Evolutionary conservation across 805 yeast species (phyloP), one percentile per base, ranked within the genome.

Genomic region (Cyberlindnera maritima): DNA sequence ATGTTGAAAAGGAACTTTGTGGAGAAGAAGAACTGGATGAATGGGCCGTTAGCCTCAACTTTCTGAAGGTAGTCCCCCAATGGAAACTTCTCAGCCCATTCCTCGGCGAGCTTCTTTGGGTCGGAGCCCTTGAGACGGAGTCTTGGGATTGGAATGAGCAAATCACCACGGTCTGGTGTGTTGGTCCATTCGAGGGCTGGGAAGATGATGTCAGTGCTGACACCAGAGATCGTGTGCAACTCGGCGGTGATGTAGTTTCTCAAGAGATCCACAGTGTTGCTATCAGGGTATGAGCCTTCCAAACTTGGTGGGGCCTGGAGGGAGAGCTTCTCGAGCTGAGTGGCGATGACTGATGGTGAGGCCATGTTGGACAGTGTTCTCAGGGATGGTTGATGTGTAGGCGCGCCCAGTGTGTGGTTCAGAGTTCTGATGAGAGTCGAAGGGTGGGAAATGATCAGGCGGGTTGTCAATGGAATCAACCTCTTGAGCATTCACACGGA

Each of bases 141-240:
- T 66, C 97, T 82, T 58, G 98, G 99, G 36, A 94, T 76, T 36
- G 99, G 97, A 46, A 92, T 80, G 52, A 92, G 77, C 60, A 94
- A 76, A 67, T 94, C 99, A 63, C 98, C 99, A 61, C 92, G 85
- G 50, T 90, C 97, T 56, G 86, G 70, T 35, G 90, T 83, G 54
- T 78, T 75, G 19, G 97, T 89, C 75, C 92, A 80, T 68, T 94
- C 98, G 60, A 94, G 75, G 32, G 96, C 89, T 47, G 89, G 87
- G 67, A 76, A 88, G 53, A 91, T 88, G 42, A 89, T 64, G 3
- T 71, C 69, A 47, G 76, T 69, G 49, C 84, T 85, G 35, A 90
- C 95, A 32, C 83, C 85, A 17, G 95, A 76, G 56, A 94, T 70
- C 55, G 76, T 72, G 49, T 85, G 75, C 49, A 94, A 76, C 64